Base-by-base conservation (phyloP, 2,329 filamentous ascomycete genomes). In the Byssoonygena ceratinophila region DNA sequence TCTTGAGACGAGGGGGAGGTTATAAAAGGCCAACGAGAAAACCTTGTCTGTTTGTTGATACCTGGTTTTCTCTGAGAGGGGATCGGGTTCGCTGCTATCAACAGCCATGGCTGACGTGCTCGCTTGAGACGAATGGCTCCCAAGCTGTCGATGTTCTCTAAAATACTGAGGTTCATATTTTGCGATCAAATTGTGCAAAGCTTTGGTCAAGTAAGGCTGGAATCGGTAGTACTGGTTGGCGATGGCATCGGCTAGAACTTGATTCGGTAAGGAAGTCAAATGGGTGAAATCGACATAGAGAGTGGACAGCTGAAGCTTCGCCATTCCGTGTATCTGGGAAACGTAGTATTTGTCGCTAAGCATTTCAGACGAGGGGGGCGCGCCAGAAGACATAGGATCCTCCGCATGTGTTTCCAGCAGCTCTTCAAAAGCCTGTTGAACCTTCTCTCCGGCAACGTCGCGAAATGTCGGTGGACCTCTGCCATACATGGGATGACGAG, bases 31-130 rank as follows among this genome's bases (percentile, higher is more conserved):
- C 49, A 96, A 76, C 3, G 88, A 81, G 68, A 98, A 97, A 34
- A 98, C 76, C 74, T 94, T 96, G 71, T 98, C 92, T 0, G 92
- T 96, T 72, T 96, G 90, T 68, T 96, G 90, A 67, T 95, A 88
- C 52, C 84, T 82, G 27, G 87, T 94, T 70, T 87, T 85, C 61
- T 82, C 81, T 41, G 82, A 80, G 39, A 82, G 63, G 31, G 69
- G 70, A 23, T 77, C 76, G 37, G 67, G 54, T 44, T 75, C 73
- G 41, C 76, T 77, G 14, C 71, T 74, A 52, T 87, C 84, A 14
- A 77, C 72, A 54, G 80, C 79, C 7, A 73, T 72, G 45, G 78
- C 68, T 1, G 78, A 81, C 0, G 87, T 84, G 4, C 83, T 83
- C 1, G 85, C 81, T 57, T 83, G 76, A 51, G 81, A 83, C 14